A percentile compares a stretch with the other conserved stretches of the same genome.
Conservation (phyloP, 306 rosid species). For the Boehmeria nivea region DNA sequence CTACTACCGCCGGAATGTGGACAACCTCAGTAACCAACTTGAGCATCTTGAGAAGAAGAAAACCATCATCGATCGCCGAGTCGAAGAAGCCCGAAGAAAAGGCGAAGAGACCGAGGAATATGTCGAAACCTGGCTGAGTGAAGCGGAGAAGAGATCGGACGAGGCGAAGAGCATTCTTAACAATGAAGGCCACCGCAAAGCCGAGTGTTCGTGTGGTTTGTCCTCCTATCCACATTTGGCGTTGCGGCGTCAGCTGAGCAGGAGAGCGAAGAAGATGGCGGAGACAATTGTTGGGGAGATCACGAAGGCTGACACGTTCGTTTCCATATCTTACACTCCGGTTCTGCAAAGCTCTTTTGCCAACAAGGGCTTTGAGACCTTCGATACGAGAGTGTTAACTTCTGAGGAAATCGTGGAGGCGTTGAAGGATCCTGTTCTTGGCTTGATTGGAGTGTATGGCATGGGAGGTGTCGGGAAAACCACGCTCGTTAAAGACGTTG, state of each 20-base stretch:
- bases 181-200: not conserved
- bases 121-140: not conserved
- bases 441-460: constrained; percentile 7
- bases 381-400: not conserved
- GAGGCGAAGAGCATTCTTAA: not conserved
- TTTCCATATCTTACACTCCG: not conserved
- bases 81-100: not conserved
- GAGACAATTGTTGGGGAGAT: not conserved
- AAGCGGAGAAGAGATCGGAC: not conserved
- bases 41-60: not conserved
- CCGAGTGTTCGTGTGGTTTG: not conserved
- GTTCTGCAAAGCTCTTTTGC: not conserved
- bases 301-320: not conserved
- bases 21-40: too few relatives aligned
- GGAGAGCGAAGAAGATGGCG: not conserved
- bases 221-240: not conserved
- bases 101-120: not conserved
- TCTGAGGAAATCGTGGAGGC: not conserved
- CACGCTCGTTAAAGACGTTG: not conserved
- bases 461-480: constrained; percentile 13
- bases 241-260: not conserved
- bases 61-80: not conserved
- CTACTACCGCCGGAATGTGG: too few relatives aligned
- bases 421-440: not conserved
- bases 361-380: not conserved